These are phyloP conservation scores for Warburgia ugandensis DNA, from an alignment of 164 flowering plant genomes.

Conservation along the genomic window DNA sequence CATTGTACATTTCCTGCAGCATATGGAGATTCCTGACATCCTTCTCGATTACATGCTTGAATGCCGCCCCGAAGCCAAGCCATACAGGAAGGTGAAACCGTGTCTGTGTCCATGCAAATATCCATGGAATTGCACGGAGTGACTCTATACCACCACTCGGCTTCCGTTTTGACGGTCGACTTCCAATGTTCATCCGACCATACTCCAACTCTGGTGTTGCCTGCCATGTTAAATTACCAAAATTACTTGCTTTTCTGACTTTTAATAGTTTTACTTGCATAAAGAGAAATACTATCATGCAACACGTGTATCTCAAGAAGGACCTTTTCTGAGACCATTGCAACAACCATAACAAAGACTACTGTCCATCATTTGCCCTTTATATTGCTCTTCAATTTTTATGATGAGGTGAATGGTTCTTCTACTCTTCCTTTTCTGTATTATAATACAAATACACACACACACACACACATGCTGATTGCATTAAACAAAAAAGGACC, in stretches of 20 bases:
- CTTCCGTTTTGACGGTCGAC: conserved; percentile 96
- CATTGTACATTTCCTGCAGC: conserved; percentile 92
- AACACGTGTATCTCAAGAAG: too few relatives aligned
- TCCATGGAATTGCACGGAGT: conserved; percentile 99
- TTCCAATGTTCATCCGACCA: conserved; percentile 99
- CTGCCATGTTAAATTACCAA: conserved; percentile 33
- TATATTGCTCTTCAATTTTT: too few relatives aligned
- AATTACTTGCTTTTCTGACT: neutral
- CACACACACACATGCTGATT: too few relatives aligned
- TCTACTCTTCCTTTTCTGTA: too few relatives aligned
- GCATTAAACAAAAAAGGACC: too few relatives aligned
- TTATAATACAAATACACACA: too few relatives aligned
- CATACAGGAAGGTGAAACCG: conserved; percentile 99
- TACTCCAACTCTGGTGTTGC: conserved; percentile 98
- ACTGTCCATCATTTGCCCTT: too few relatives aligned
- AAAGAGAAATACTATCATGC: too few relatives aligned
- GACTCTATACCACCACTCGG: conserved; percentile 99
- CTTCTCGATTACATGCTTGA: conserved; percentile 62
- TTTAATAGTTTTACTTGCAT: too few relatives aligned
- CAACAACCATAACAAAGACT: too few relatives aligned
- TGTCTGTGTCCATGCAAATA: conserved; percentile 99
- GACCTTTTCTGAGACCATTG: too few relatives aligned
- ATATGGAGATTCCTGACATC: conserved; percentile 66
- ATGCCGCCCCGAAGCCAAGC: conserved; percentile 97
- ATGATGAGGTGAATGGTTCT: too few relatives aligned